Conservation (phyloP, 2,329 filamentous ascomycete species). For the Acephala macrosclerotiorum region DNA sequence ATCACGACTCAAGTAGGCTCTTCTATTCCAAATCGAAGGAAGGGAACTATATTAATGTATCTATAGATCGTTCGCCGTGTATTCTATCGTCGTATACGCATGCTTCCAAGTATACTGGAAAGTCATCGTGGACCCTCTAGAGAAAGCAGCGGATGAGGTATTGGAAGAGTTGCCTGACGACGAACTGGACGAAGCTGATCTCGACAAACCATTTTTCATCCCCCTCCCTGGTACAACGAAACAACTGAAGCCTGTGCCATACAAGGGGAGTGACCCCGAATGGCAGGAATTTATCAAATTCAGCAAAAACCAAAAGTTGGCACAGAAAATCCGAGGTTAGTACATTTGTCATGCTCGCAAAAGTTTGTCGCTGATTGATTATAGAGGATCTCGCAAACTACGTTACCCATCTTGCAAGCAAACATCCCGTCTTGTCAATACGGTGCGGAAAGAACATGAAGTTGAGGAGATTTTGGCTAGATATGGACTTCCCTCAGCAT, state of each 20-base stretch:
- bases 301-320: conserved; percentile 58
- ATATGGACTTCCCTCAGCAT: conserved; percentile 64
- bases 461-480: conserved; percentile 63
- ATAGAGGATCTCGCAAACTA: conserved; percentile 54
- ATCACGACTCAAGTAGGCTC: conserved; percentile 29
- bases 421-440: conserved; percentile 51
- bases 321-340: conserved; percentile 43
- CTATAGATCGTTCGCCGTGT: conserved; percentile 39
- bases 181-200: conserved; percentile 51
- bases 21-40: neutral
- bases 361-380: conserved; percentile 31
- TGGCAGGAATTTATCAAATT: conserved; percentile 67
- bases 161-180: conserved; percentile 52
- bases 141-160: conserved; percentile 44
- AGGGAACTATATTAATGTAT: conserved; percentile 9
- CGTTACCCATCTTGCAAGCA: conserved; percentile 52
- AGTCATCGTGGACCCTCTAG: conserved; percentile 55
- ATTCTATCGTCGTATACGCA: conserved; percentile 45
- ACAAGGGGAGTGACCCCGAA: conserved; percentile 66
- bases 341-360: neutral
- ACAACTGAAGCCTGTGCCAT: conserved; percentile 56
- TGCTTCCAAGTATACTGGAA: conserved; percentile 53
- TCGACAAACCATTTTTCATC: conserved; percentile 60
- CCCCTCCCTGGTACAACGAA: conserved; percentile 67
- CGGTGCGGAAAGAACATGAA: conserved; percentile 57